phyloP scores from a whole-genome alignment of 495 filamentous ascomycete species.

The Durotheca rogersii region DNA sequence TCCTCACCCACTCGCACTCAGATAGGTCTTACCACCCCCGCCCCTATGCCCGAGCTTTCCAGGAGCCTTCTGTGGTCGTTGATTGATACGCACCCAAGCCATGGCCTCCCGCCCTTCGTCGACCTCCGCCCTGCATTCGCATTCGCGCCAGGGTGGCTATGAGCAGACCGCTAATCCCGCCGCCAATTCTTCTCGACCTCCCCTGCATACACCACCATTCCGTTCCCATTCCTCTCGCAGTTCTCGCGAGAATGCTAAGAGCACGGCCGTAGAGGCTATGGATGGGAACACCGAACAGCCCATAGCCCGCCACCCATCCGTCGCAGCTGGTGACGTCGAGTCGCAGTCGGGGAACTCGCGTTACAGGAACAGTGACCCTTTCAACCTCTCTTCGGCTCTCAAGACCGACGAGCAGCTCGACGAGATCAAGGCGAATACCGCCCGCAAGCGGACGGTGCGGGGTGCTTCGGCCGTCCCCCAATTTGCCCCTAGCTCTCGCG shows the following conservation, averaged over 20 bases:
- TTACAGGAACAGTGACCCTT: conserved; percentile 71
- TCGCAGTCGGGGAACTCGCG: conserved; percentile 50
- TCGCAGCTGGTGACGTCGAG: conserved; percentile 58
- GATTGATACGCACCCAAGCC: conserved; percentile 9
- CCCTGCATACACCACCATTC: conserved; percentile 12
- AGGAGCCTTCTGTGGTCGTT: conserved; percentile 1
- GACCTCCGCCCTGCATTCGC: conserved; percentile 6
- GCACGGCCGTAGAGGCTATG: conserved; percentile 49
- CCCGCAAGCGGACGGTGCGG: conserved; percentile 65
- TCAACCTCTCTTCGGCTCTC: conserved; percentile 71
- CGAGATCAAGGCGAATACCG: conserved; percentile 77
- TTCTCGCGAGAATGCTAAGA: conserved; percentile 36
- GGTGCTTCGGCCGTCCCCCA: conserved; percentile 10
- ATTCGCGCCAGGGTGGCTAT: conserved; percentile 5
- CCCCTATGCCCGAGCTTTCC: conserved; percentile 19
- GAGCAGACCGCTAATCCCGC: neutral
- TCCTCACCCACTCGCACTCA: conserved; percentile 16
- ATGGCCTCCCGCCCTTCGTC: conserved; percentile 13
- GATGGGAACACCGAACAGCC: conserved; percentile 45
- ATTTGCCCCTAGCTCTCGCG: conserved; percentile 32
- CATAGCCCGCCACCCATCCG: conserved; percentile 48
- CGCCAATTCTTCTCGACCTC: conserved; percentile 4
- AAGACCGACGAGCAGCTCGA: conserved; percentile 79
- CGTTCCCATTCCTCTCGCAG: conserved; percentile 4
- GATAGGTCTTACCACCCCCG: conserved; percentile 24